Evolutionary conservation across 1,284 basidiomycete species (phyloP).

Genomic region (Ustilago vetiveriae): DNA sequence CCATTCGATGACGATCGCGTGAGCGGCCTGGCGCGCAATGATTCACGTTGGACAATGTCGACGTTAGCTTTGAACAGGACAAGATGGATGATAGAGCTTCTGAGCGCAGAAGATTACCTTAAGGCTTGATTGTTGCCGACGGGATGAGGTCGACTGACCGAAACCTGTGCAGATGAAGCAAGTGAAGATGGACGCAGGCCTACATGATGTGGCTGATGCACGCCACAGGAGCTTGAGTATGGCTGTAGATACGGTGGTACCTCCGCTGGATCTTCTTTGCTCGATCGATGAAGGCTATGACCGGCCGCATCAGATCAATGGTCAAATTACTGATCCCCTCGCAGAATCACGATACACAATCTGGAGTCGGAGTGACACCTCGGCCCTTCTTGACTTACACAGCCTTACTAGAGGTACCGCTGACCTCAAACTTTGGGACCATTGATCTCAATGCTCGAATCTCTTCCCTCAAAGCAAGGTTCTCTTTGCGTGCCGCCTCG

Average conservation of each 20-base stretch:
- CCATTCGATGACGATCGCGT: conserved; percentile 16
- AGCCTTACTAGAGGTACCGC: no score
- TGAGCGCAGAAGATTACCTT: neutral
- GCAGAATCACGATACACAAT: no score
- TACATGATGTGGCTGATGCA: neutral
- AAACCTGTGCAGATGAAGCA: neutral
- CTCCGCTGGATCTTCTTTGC: no score
- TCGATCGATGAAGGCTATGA: no score
- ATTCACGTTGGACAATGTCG: neutral
- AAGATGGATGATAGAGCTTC: neutral
- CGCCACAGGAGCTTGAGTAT: neutral
- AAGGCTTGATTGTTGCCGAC: neutral
- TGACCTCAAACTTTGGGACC: neutral
- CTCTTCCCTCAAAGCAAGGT: conserved; percentile 14
- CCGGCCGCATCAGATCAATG: no score
- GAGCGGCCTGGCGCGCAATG: neutral
- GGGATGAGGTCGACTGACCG: neutral
- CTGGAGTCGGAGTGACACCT: no score
- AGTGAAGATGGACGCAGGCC: neutral
- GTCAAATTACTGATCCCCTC: no score
- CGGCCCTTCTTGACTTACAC: neutral
- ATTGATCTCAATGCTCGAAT: conserved; percentile 5
- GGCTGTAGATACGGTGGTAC: no score
- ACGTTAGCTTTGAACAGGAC: neutral
- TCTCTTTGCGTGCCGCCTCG: conserved; percentile 13